These are phyloP conservation scores for Curvularia spicifera DNA, from an alignment of 2,329 filamentous ascomycete genomes.

Conservation along the genomic window DNA sequence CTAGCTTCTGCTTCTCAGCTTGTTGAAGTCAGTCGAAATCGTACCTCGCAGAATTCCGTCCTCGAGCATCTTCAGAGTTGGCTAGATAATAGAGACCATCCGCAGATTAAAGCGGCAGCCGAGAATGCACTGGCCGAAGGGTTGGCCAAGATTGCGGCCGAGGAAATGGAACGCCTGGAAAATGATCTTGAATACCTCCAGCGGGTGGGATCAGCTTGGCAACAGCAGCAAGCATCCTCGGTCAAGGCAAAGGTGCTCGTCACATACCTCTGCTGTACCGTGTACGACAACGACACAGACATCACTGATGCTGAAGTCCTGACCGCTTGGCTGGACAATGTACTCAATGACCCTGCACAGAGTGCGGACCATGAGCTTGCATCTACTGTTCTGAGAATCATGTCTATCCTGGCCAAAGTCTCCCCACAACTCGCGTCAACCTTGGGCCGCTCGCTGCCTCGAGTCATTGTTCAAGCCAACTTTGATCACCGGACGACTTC, in stretches of 20 bases:
- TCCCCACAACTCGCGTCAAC: constrained; percentile 75
- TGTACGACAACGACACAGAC: constrained; percentile 73
- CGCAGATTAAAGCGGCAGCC: constrained; percentile 26
- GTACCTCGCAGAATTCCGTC: constrained; percentile 67
- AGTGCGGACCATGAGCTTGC: constrained; percentile 82
- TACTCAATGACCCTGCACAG: constrained; percentile 77
- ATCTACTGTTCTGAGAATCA: constrained; percentile 76
- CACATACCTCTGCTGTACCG: constrained; percentile 82
- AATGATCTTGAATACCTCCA: constrained; percentile 89
- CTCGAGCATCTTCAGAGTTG: constrained; percentile 68
- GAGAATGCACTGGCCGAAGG: constrained; percentile 54
- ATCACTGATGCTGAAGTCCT: constrained; percentile 79
- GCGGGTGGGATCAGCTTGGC: constrained; percentile 77
- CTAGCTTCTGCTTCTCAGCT: constrained; percentile 79
- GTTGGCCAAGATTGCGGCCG: constrained; percentile 74
- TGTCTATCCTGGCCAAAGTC: constrained; percentile 80
- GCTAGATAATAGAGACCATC: constrained; percentile 24
- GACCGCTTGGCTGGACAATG: constrained; percentile 84
- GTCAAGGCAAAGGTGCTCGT: constrained; percentile 84
- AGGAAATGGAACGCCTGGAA: constrained; percentile 86
- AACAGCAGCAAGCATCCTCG: constrained; percentile 83
- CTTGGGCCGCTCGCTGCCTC: constrained; percentile 79
- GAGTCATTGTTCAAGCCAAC: constrained; percentile 85
- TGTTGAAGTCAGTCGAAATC: constrained; percentile 64
- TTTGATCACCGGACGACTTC: constrained; percentile 72